Conservation (phyloP, 225 moss, liverwort and hornwort genomes). For the Lunularia cruciata region DNA sequence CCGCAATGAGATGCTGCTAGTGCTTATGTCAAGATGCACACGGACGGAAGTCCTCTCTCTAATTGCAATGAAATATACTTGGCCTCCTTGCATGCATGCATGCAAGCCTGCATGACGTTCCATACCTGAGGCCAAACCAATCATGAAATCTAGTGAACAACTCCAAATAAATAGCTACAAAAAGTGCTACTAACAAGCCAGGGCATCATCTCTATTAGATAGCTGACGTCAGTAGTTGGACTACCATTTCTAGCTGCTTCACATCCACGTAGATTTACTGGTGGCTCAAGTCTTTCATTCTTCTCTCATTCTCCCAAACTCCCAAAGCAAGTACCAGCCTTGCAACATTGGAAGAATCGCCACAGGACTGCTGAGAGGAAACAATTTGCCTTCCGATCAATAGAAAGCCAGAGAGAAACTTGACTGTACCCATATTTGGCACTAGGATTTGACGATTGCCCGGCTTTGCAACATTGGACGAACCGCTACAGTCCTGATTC, state of each 20-base stretch:
- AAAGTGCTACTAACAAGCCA: slow-evolving; percentile 3
- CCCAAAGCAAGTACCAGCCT: background rate
- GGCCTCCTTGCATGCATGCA: slow-evolving; percentile 21
- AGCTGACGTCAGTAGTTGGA: background rate
- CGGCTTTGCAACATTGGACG: too few relatives aligned
- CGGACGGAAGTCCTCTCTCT: background rate
- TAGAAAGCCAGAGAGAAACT: too few relatives aligned
- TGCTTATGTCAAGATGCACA: background rate
- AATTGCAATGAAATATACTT: background rate
- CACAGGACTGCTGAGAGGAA: background rate
- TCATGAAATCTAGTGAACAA: slow-evolving; percentile 16
- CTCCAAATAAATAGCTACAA: slow-evolving; percentile 3
- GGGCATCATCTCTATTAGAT: background rate
- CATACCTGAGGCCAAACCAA: slow-evolving; percentile 2
- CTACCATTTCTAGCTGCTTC: slow-evolving; percentile 4
- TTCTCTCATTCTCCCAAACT: background rate
- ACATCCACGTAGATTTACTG: background rate
- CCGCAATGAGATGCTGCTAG: background rate
- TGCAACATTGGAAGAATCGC: background rate
- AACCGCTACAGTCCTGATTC: too few relatives aligned
- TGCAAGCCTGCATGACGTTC: background rate
- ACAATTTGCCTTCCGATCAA: too few relatives aligned
- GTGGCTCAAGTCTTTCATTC: background rate
- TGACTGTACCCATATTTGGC: too few relatives aligned
- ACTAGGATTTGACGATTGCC: too few relatives aligned